These are phyloP conservation scores for Alternaria triticina DNA, from an alignment of 2,329 filamentous ascomycete genomes.

Conservation along the genomic window DNA sequence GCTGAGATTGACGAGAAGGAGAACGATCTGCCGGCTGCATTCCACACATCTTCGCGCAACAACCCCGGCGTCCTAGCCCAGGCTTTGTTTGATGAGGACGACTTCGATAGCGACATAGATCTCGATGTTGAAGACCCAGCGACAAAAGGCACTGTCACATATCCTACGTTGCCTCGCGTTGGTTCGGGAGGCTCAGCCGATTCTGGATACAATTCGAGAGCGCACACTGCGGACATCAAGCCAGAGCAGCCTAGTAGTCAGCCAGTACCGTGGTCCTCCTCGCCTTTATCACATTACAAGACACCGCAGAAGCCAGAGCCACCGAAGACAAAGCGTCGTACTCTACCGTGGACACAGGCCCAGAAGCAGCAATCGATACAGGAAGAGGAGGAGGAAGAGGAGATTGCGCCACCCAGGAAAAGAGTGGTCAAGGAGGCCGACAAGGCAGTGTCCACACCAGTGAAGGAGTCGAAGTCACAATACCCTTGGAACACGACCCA, in stretches of 20 bases:
- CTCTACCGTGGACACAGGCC: constrained; percentile 65
- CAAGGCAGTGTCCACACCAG: constrained; percentile 53
- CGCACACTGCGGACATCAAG: constrained; percentile 22
- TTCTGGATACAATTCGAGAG: constrained; percentile 37
- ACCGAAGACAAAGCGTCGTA: constrained; percentile 36
- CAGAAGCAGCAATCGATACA: constrained; percentile 35
- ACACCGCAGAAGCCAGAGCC: constrained; percentile 32
- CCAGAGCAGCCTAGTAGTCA: constrained; percentile 56
- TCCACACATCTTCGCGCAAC: constrained; percentile 18
- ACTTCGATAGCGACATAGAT: constrained; percentile 84
- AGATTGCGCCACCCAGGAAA: constrained; percentile 34
- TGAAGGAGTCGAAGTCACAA: constrained; percentile 43
- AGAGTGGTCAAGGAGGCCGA: constrained; percentile 40
- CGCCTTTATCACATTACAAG: constrained; percentile 57
- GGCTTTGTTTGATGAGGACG: constrained; percentile 71
- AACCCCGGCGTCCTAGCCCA: constrained; percentile 30
- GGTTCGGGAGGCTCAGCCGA: constrained; percentile 44
- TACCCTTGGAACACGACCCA: constrained; percentile 75
- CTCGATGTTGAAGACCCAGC: constrained; percentile 71
- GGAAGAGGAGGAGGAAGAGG: constrained; percentile 25
- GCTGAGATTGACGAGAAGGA: constrained; percentile 35
- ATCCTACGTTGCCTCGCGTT: constrained; percentile 47
- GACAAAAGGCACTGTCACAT: constrained; percentile 52
- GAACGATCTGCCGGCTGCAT: constrained; percentile 22
- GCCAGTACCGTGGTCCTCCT: constrained; percentile 75